Percentiles rank a stretch among this genome's conserved stretches.
Conservation (phyloP, 257 asterid genomes). For the Solanum etuberosum region DNA sequence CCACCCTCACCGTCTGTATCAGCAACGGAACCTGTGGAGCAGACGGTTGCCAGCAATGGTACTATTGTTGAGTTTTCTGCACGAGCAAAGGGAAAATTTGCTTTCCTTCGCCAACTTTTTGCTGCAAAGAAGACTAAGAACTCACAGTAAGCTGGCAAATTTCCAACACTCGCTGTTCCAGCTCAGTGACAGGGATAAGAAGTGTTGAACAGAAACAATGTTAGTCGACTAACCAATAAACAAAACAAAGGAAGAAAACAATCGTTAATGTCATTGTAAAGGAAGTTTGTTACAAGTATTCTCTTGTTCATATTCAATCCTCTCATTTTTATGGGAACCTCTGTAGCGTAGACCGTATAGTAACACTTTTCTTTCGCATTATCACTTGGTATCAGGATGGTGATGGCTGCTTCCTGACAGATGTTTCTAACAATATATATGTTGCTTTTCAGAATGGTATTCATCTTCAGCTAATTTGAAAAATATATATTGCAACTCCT, state of each 20-base stretch:
- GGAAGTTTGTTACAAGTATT: background rate
- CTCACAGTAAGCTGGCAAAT: constrained; percentile 25
- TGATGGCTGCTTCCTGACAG: background rate
- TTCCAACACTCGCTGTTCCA: background rate
- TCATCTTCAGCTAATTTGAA: background rate
- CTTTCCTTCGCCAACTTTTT: constrained; percentile 81
- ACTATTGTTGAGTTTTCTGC: constrained; percentile 56
- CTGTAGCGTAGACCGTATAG: background rate
- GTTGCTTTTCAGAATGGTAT: background rate
- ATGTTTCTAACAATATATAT: background rate
- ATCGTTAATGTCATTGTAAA: background rate
- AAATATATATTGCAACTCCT: background rate
- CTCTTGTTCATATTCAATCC: background rate
- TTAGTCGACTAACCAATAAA: background rate
- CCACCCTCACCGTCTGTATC: constrained; percentile 33
- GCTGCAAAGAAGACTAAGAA: constrained; percentile 78
- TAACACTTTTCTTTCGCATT: background rate
- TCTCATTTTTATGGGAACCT: background rate
- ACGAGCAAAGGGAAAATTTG: constrained; percentile 78
- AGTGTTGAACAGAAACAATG: background rate
- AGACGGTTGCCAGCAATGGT: constrained; percentile 38
- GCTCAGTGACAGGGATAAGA: background rate
- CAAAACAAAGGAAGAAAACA: background rate
- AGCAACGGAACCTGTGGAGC: constrained; percentile 25
- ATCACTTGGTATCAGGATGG: background rate